phyloP scores from a whole-genome alignment of 108 stramenopile species.

The Skeletonema marinoi region DNA sequence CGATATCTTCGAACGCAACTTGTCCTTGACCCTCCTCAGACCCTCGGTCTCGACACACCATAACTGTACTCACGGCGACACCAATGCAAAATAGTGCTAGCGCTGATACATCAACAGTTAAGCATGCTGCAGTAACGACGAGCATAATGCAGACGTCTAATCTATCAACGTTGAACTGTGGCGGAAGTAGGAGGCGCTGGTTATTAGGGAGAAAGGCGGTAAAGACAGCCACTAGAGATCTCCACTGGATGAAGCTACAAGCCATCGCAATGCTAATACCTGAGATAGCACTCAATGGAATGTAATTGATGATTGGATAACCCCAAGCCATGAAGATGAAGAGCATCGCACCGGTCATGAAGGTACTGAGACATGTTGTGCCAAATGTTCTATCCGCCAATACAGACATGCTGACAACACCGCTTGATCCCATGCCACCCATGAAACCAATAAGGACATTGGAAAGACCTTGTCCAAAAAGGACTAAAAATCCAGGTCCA shows the following conservation, averaged over 20 bases:
- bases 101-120: constrained; percentile 9
- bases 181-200: constrained; percentile 33
- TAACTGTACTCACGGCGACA: neutral
- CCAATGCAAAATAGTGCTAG: neutral
- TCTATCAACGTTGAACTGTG: constrained; percentile 40
- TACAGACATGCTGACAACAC: constrained; percentile 38
- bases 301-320: constrained; percentile 44
- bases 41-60: neutral
- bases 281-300: constrained; percentile 44
- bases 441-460: constrained; percentile 42
- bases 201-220: constrained; percentile 33
- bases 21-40: neutral
- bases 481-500: constrained; percentile 37
- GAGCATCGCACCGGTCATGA: constrained; percentile 28
- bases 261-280: constrained; percentile 37
- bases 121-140: constrained; percentile 1
- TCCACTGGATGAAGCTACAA: constrained; percentile 50
- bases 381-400: constrained; percentile 48
- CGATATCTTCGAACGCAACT: neutral
- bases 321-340: constrained; percentile 39
- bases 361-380: constrained; percentile 45
- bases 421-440: constrained; percentile 51
- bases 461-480: constrained; percentile 41
- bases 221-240: constrained; percentile 35
- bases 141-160: constrained; percentile 22